Base-by-base conservation (phyloP, 31 red algal species). In the Odonthalia washingtoniensis region DNA sequence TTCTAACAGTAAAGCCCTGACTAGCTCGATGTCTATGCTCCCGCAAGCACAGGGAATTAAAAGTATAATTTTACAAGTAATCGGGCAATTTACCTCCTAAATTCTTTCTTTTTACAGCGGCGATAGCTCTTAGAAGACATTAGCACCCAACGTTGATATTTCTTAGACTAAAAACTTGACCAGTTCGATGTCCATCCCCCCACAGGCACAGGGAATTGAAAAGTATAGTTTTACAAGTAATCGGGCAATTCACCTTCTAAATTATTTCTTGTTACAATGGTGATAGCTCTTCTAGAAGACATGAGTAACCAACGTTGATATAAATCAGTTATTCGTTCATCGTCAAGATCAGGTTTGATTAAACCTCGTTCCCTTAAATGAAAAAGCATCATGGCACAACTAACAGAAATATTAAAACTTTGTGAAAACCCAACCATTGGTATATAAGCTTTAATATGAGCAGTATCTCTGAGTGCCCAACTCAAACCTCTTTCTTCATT, bases 401-500 rank as follows among this genome's bases (percentile, higher is more conserved):
- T 91, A 21, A 93, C 90, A 26, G 90, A 92, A 43, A 98, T 90
- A 53, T 98, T 98, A 64, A 98, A 94, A 69, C 90, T 94, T 70
- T 98, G 96, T 2, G 96, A 91, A 44, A 98, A 95, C 0, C 96
- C 96, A 31, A 80, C 12, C 92, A 98, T 98, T 16, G 96, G 96
- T 66, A 98, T 87, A 57, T 95, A 94, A 5, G 94, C 87, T 62
- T 95, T 93, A 42, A 90, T 52, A 46, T 98, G 93, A 26, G 92
- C 89, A 43, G 64, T 82, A 36, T 93, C 61, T 38, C 87, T 78
- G 40, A 98, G 49, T 24, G 90, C 96, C 42, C 70, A 88, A 64
- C 89, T 93, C 75, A 98, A 35, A 4, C 96, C 96, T 66, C 96
- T 65, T 85, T 98, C 93, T 81, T 98, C 96, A 82, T 98, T 98